Base-by-base conservation (phyloP, 352 stramenopile species). In the Phytophthora uliginosa region DNA sequence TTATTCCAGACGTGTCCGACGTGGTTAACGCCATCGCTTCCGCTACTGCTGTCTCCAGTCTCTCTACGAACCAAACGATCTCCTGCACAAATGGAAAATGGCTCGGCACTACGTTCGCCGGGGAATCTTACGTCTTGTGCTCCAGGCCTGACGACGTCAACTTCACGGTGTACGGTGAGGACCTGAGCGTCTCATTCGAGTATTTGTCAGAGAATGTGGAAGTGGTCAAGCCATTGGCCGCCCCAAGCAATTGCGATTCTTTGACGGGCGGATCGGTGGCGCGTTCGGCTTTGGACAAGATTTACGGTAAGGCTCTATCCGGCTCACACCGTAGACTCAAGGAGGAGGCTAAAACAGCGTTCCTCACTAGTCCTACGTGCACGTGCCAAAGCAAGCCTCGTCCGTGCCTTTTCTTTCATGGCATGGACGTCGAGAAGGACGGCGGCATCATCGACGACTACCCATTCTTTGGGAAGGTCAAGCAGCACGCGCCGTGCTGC, bases 351-450 rank as follows among this genome's bases (percentile, higher is more conserved):
- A 17, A 10, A 10, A 10, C 48, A 31, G 48, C 48, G 4, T 31
- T 7, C 13, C 20, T 54, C 48, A 6, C 48, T 10, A 54, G 48
- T 20, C 10, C 48, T 31, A 54, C 69, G 1, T 83, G 69, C 52
- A 24, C 52, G 12, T 87, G 74, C 66, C 65, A 77, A 36, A 53
- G 63, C 28, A 79, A 31, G 7, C 70, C 61, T 8, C 70, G 74
- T 18, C 74, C 75, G 52, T 86, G 78, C 47, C 36, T 87, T 4
- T 83, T 87, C 58, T 77, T 82, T 59, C 80, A 87, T 20, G 80
- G 80, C 5, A 67, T 85, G 53, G 80, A 77, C 40, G 58, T 79
- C 62, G 59, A 74, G 22, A 56, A 26, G 48, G 48, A 54, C 18
- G 48, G 48, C n/a, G 48, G 48, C 9, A 54, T 54, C 22, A 31